Conservation (phyloP, 345 rosid genomes). For the Diplotaxis tenuifolia region DNA sequence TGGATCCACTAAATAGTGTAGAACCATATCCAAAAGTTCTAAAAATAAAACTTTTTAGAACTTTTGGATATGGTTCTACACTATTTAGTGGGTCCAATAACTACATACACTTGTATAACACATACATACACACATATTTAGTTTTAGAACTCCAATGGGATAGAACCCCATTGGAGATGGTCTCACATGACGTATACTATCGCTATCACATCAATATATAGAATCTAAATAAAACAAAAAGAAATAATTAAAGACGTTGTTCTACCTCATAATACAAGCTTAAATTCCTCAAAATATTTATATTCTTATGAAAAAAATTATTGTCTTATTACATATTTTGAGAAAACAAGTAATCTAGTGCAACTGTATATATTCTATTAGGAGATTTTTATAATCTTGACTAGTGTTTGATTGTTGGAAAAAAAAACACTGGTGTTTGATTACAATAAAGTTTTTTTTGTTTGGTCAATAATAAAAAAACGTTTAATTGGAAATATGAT, state of each 20-base stretch:
- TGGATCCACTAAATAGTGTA: too few relatives aligned
- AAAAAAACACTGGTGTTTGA: not conserved
- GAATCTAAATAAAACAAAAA: slow-evolving; percentile 6
- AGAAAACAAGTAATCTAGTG: not conserved
- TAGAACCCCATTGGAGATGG: too few relatives aligned
- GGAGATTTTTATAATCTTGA: not conserved
- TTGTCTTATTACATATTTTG: not conserved
- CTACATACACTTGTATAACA: too few relatives aligned
- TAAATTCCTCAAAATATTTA: not conserved
- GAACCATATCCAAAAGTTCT: too few relatives aligned
- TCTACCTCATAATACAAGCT: slow-evolving; percentile 14
- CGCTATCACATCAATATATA: slow-evolving; percentile 13
- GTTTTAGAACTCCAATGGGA: too few relatives aligned
- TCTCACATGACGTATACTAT: slow-evolving; percentile 21
- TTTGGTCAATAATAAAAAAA: not conserved
- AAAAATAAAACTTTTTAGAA: too few relatives aligned
- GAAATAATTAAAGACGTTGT: not conserved
- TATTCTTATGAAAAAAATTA: not conserved
- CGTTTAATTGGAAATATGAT: not conserved
- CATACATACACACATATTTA: too few relatives aligned
- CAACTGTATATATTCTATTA: not conserved
- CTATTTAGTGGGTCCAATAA: too few relatives aligned
- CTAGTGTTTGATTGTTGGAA: not conserved
- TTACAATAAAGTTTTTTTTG: not conserved
- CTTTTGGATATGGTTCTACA: too few relatives aligned